A percentile compares a stretch with the other conserved stretches of the same genome.
phyloP scores from a whole-genome alignment of 805 yeast genomes.

The Tetrapisispora nanseiensis region DNA sequence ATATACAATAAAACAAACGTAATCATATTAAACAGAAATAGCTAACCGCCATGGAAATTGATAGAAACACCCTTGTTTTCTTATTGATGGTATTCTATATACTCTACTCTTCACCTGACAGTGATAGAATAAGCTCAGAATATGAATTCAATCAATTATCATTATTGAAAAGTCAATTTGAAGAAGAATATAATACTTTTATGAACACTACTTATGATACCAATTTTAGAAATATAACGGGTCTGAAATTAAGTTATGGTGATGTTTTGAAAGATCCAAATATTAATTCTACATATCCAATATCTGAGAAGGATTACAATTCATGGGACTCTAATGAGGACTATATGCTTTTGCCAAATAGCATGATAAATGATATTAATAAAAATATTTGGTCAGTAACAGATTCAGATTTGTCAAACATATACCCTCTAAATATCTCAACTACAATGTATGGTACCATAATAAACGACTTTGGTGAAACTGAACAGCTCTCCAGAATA shows the following conservation, averaged over 20 bases:
- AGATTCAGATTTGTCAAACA: conserved; percentile 15
- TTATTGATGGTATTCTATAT: conserved; percentile 24
- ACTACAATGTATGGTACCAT: conserved; percentile 37
- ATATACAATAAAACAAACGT: no score
- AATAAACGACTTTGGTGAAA: conserved; percentile 22
- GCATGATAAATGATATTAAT: conserved; percentile 38
- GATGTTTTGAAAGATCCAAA: conserved; percentile 42
- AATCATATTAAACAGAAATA: no score
- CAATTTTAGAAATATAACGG: conserved; percentile 68
- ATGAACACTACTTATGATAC: conserved; percentile 34
- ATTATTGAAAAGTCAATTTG: conserved; percentile 31
- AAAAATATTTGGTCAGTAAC: conserved; percentile 42
- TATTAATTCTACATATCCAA: conserved; percentile 46
- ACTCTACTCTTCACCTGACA: conserved; percentile 26
- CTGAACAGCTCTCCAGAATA: conserved; percentile 8
- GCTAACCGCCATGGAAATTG: conserved; percentile 24
- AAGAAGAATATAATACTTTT: conserved; percentile 29
- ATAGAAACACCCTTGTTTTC: conserved; percentile 26
- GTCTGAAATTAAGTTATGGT: conserved; percentile 54
- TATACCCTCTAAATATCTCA: conserved; percentile 38
- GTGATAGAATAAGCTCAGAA: conserved; percentile 28
- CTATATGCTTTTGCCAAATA: conserved; percentile 51
- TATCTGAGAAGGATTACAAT: conserved; percentile 36
- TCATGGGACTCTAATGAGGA: conserved; percentile 42
- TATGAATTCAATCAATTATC: conserved; percentile 33